phyloP scores from a whole-genome alignment of 257 asterid species.

The Ajuga chamaepitys region DNA sequence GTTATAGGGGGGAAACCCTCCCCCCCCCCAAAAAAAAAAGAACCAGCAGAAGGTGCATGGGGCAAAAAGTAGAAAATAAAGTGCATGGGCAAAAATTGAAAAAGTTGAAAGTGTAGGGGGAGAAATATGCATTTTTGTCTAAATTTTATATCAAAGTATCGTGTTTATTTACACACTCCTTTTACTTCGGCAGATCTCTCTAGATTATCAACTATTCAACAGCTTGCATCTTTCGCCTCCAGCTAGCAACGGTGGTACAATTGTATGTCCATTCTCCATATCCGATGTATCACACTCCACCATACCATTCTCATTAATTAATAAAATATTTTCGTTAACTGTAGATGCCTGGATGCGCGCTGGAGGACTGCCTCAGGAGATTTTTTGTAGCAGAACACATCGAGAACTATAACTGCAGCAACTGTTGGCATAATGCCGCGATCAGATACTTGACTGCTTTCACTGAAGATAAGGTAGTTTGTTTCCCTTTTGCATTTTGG shows the following conservation, averaged over 20 bases:
- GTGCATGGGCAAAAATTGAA: too few species aligned
- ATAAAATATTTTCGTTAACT: too few species aligned
- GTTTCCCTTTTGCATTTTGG: background rate
- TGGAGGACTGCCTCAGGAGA: conserved; percentile 63
- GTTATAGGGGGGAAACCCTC: too few species aligned
- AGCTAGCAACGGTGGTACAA: conserved; percentile 30
- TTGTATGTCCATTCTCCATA: conserved; percentile 43
- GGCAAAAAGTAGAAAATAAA: too few species aligned
- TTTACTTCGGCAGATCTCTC: conserved; percentile 53
- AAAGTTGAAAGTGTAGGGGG: too few species aligned
- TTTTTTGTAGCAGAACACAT: conserved; percentile 66
- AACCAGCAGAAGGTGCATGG: too few species aligned
- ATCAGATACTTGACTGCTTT: conserved; percentile 39
- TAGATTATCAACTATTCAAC: conserved; percentile 72
- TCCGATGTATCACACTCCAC: background rate
- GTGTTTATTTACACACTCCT: background rate
- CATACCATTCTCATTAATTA: background rate
- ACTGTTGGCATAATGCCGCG: conserved; percentile 93
- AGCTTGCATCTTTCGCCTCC: conserved; percentile 74
- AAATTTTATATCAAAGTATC: background rate
- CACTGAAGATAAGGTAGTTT: conserved; percentile 46
- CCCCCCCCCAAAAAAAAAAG: too few species aligned
- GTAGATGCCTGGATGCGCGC: conserved; percentile 65
- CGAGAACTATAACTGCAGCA: conserved; percentile 69
- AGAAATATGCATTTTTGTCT: too few species aligned